Evolutionary conservation across 2,329 filamentous ascomycete species (phyloP), one percentile per base, ranked within the genome.

Genomic region (Colletotrichum sidae): DNA sequence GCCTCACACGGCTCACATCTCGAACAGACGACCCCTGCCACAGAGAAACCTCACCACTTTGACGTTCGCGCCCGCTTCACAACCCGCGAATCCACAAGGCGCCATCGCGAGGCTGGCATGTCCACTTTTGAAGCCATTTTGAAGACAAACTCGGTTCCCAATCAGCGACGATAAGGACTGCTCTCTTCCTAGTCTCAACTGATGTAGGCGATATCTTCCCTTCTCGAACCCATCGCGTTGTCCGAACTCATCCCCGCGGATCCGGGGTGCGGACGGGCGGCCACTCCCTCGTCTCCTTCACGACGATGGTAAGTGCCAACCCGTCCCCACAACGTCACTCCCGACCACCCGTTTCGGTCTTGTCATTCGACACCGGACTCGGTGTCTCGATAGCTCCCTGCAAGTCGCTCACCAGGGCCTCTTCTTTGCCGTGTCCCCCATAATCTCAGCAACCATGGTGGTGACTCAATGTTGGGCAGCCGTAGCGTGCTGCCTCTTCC

Each of bases 321-420:
- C 13, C 33, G 37, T 6, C 33, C 50, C 58, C 49, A 45, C 55
- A 45, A n/a, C 38, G n/a, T 44, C 37, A 33, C 42, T 51, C 49
- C 50, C 50, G 55, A 63, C 35, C 15, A 45, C 39, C 47, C 44
- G 50, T 25, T 17, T 50, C 35, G n/a, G n/a, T 25, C 35, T 17
- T 62, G n/a, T 46, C 42, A 65, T 65, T 65, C 46, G 62, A 56
- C 55, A 65, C 62, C 62, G 56, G 33, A 62, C 35, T 34, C 45
- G 3, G 37, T 2, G 17, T 11, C n/a, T 55, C 37, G 8, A 42
- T 46, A 41, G 45, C 12, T 41, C 38, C 15, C 52, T 65, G 52
- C 58, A 56, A 13, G 61, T 51, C 44, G 51, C 35, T 53, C 15
- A 55, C 47, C 35, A 50, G 61, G 51, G 45, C 42, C 13, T 15